Conservation (phyloP, 805 yeast genomes). For the Candida gorgasii region DNA sequence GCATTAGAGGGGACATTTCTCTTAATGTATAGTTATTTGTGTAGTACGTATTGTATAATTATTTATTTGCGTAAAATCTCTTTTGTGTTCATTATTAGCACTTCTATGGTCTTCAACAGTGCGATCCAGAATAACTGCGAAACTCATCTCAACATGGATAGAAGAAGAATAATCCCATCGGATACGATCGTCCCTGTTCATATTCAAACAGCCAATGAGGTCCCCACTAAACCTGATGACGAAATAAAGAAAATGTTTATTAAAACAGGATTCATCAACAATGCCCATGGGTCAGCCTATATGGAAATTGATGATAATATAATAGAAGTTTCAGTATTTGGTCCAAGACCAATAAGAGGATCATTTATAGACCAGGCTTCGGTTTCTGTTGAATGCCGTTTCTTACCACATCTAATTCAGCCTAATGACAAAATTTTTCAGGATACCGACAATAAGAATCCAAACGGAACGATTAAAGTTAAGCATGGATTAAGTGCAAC, state of each 20-base stretch:
- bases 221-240: slow-evolving; percentile 1
- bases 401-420: slow-evolving; percentile 50
- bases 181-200: slow-evolving; percentile 41
- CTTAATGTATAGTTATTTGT: no score
- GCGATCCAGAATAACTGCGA: no score
- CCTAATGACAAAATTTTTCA: slow-evolving; percentile 35
- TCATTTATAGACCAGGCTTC: slow-evolving; percentile 68
- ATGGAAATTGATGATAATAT: slow-evolving; percentile 65
- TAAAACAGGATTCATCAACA: slow-evolving; percentile 63
- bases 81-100: no score
- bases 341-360: slow-evolving; percentile 85
- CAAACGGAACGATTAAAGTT: slow-evolving; percentile 10
- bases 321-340: slow-evolving; percentile 72
- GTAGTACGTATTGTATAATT: no score
- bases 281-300: slow-evolving; percentile 82
- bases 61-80: no score
- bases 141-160: slow-evolving; percentile 46
- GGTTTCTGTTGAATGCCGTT: slow-evolving; percentile 59
- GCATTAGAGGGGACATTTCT: no score
- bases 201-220: background rate
- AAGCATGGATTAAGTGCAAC: slow-evolving; percentile 34
- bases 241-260: slow-evolving; percentile 51
- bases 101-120: no score
- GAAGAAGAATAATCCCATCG: slow-evolving; percentile 81
- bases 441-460: slow-evolving; percentile 12